Percentiles rank a stretch among this genome's conserved stretches.
Conservation (phyloP, 305 asterid genomes). For the Fraxinus platypoda region DNA sequence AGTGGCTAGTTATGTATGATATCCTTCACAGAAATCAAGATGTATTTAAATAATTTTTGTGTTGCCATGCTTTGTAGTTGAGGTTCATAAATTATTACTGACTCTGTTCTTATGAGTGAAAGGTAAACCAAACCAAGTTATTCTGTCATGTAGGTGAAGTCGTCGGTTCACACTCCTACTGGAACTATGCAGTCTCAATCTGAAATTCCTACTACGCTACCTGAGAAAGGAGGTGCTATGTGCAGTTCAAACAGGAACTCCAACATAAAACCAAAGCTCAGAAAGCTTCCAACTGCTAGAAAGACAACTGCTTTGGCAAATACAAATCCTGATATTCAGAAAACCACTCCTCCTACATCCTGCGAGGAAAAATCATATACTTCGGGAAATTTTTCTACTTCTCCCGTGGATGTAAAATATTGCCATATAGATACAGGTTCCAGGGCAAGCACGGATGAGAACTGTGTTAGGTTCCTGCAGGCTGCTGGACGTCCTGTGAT, state of each 20-base stretch:
- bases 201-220: conserved; percentile 30
- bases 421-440: conserved; percentile 23
- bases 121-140: conserved; percentile 1
- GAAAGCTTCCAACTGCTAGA: conserved; percentile 40
- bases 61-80: conserved; percentile 9
- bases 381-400: conserved; percentile 20
- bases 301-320: conserved; percentile 25
- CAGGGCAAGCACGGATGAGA: conserved; percentile 16
- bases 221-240: conserved; percentile 44
- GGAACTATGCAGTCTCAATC: conserved; percentile 44
- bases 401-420: conserved; percentile 25
- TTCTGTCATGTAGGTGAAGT: conserved; percentile 51
- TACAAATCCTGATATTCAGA: conserved; percentile 36
- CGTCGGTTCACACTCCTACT: conserved; percentile 58
- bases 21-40: not conserved
- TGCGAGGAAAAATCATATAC: conserved; percentile 30
- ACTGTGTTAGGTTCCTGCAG: not conserved
- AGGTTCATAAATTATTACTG: not conserved
- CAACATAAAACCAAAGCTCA: conserved; percentile 49
- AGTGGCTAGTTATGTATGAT: conserved; percentile 1
- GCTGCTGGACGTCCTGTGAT: not conserved
- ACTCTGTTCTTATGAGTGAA: not conserved
- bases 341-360: conserved; percentile 30
- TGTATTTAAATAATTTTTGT: not conserved
- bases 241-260: conserved; percentile 46